Percentiles rank a stretch among this genome's conserved stretches.
Conservation (phyloP, 352 stramenopile species). For the Plasmopara muralis region DNA sequence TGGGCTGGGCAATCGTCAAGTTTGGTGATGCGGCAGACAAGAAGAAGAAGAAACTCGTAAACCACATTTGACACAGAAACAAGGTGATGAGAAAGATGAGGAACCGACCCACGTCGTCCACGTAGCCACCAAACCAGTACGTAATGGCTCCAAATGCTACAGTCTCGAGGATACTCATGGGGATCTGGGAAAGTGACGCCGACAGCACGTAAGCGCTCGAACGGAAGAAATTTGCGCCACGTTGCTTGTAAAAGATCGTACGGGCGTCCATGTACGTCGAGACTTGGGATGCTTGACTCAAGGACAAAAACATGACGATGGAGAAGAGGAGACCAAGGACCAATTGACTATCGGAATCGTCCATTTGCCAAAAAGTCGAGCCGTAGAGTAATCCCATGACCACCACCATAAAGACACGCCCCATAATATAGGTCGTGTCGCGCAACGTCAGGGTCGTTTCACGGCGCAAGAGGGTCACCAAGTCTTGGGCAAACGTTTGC, state of each 20-base stretch:
- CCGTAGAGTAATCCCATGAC: slow-evolving; percentile 63
- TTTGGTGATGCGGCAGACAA: slow-evolving; percentile 41
- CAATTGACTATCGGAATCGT: slow-evolving; percentile 43
- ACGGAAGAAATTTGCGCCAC: slow-evolving; percentile 84
- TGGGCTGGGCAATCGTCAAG: slow-evolving; percentile 47
- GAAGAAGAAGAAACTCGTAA: slow-evolving; percentile 68
- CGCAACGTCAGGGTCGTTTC: slow-evolving; percentile 59
- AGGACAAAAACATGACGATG: slow-evolving; percentile 75
- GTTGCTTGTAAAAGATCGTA: slow-evolving; percentile 85
- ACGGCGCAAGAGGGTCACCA: slow-evolving; percentile 35
- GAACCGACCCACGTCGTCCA: slow-evolving; percentile 32
- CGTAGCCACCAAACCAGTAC: slow-evolving; percentile 87
- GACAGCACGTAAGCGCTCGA: slow-evolving; percentile 78
- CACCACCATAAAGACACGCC: slow-evolving; percentile 44
- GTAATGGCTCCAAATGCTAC: slow-evolving; percentile 77
- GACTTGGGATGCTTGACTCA: slow-evolving; percentile 76
- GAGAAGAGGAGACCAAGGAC: slow-evolving; percentile 86
- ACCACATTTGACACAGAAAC: slow-evolving; percentile 62
- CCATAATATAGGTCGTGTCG: slow-evolving; percentile 45
- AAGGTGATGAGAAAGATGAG: slow-evolving; percentile 55
- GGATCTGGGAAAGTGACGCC: slow-evolving; percentile 36
- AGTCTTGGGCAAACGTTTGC: slow-evolving; percentile 38
- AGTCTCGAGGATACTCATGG: slow-evolving; percentile 58
- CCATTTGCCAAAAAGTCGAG: slow-evolving; percentile 59
- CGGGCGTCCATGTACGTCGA: slow-evolving; percentile 69